These are phyloP conservation scores for Mycena alexandri DNA, from an alignment of 768 basidiomycete genomes.

Conservation along the genomic window DNA sequence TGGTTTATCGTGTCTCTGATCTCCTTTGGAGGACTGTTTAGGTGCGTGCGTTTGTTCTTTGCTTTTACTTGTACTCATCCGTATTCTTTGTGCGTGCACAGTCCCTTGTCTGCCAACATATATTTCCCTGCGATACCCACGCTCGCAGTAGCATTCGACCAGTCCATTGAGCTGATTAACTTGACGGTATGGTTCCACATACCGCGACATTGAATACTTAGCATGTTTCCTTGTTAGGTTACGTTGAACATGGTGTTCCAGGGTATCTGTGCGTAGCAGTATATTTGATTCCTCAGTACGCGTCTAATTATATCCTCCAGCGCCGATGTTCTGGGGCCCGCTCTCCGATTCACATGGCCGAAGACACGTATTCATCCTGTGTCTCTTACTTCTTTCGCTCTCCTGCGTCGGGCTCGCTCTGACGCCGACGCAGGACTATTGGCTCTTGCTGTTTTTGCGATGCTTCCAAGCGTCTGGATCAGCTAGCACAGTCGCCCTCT, in stretches of 20 bases:
- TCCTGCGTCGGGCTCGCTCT: slow-evolving; percentile 76
- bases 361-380: slow-evolving; percentile 71
- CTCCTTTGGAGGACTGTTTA: slow-evolving; percentile 37
- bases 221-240: slow-evolving; percentile 53
- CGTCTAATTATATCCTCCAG: slow-evolving; percentile 43
- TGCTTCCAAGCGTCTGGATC: slow-evolving; percentile 85
- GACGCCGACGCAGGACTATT: slow-evolving; percentile 71
- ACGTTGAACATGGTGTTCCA: slow-evolving; percentile 82
- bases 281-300: background rate
- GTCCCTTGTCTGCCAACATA: slow-evolving; percentile 81
- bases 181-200: slow-evolving; percentile 63
- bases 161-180: slow-evolving; percentile 80
- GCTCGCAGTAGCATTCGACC: slow-evolving; percentile 71
- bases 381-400: slow-evolving; percentile 70
- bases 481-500: slow-evolving; percentile 80
- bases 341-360: slow-evolving; percentile 76
- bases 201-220: no score
- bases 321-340: slow-evolving; percentile 79
- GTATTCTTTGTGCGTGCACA: slow-evolving; percentile 40
- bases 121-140: slow-evolving; percentile 87
- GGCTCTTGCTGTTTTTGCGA: slow-evolving; percentile 82
- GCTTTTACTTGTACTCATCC: background rate
- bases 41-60: slow-evolving; percentile 17
- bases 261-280: slow-evolving; percentile 65
- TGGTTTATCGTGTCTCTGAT: slow-evolving; percentile 40